Base-by-base conservation (phyloP, 192 early-diverging fungal species). In the Rhizophagus prolifer region DNA sequence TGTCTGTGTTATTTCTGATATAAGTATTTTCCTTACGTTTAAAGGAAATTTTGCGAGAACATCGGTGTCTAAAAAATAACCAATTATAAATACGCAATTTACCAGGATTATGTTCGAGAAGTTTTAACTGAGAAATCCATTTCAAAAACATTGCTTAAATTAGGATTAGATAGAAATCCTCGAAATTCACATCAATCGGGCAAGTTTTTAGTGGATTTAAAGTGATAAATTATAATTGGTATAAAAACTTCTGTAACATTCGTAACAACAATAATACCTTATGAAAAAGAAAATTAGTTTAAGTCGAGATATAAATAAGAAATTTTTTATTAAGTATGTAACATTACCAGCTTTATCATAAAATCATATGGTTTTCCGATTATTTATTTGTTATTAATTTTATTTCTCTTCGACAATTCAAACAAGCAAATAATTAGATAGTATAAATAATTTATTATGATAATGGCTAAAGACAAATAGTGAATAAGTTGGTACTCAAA, bases 91-190 rank as follows among this genome's bases (percentile, higher is more conserved):
- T 58, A 31, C 3, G 1, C 4, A 36, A 41, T 61, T 46, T 87
- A 94, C 93, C 90, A 80, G 90, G 81, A 81, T 90, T 85, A 80
- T 90, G 92, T 61, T 89, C 72, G 75, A 94, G 85, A 38, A 94
- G 84, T 23, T 84, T 82, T 38, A 94, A 86, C 76, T 92, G 85
- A 44, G 87, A 85, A 74, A 92, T 92, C 82, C 89, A 89, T 73
- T 92, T 88, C 69, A 94, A 79, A 85, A 94, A 93, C 93, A 94
- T 94, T 54, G 47, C 44, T 54, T 28, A 71, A 36, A 21, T 1
- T 66, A 36, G 65, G 44, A 50, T 5, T 30, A 28, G 9, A 28
- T 12, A 70, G 25, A 50, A 38, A 31, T 67, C 65, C 21, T 67
- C 28, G 23, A 63, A 63, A 63, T 12, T 38, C 61, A 63, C 23